phyloP scores from a whole-genome alignment of 371 early-diverging fungal species.

The Mucor racemosus region DNA sequence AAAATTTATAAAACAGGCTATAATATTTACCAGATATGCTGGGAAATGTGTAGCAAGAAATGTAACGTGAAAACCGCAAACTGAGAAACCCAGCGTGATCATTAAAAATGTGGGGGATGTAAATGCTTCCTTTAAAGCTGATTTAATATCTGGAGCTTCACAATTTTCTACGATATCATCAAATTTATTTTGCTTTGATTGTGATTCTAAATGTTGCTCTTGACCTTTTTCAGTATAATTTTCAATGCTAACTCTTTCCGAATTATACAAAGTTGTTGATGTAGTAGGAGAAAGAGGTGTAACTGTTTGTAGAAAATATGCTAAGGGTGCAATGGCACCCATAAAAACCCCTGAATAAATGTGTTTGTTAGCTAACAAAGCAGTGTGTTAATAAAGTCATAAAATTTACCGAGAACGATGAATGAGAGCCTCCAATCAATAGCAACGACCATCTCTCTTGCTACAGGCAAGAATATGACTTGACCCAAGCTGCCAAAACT shows the following conservation, averaged over 20 bases:
- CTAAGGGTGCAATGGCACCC: constrained; percentile 12
- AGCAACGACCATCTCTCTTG: constrained; percentile 25
- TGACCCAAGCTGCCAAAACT: constrained; percentile 43
- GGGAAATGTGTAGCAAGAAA: constrained; percentile 43
- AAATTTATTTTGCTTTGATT: background rate
- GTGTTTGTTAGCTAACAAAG: background rate
- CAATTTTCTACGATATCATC: background rate
- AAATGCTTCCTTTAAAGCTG: constrained; percentile 33
- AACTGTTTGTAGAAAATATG: constrained; percentile 29
- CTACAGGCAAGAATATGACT: constrained; percentile 38
- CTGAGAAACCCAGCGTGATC: constrained; percentile 33
- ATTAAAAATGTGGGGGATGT: constrained; percentile 31
- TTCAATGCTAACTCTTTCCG: background rate
- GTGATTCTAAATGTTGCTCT: constrained; percentile 1
- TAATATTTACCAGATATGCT: constrained; percentile 29
- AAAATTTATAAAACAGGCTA: background rate
- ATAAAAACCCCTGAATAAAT: constrained; percentile 22
- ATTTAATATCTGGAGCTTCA: constrained; percentile 13
- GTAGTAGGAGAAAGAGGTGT: constrained; percentile 6
- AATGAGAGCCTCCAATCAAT: constrained; percentile 34
- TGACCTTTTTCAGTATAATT: background rate
- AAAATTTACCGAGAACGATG: constrained; percentile 33
- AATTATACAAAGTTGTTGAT: background rate
- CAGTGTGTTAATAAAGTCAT: background rate
- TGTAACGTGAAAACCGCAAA: constrained; percentile 44